Evolutionary conservation across 176 grass and related monocot genomes (phyloP).

Genomic region (Typha latifolia): DNA sequence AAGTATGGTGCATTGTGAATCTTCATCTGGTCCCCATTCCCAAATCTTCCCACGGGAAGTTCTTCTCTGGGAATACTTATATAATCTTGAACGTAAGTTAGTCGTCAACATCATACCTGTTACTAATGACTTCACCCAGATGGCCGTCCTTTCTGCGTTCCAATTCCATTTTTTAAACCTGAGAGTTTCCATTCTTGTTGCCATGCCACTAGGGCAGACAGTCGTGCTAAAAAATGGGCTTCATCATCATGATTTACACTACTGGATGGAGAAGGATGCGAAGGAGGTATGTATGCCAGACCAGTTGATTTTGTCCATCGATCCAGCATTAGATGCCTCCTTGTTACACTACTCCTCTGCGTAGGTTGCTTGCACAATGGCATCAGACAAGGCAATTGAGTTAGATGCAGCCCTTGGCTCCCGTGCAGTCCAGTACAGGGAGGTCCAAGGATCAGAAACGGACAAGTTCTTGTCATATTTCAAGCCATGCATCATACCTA

Average conservation of each 20-base stretch:
- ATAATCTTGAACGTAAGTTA: constrained; percentile 57
- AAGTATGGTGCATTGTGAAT: constrained; percentile 73
- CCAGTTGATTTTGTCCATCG: constrained; percentile 9
- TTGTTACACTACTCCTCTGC: constrained; percentile 6
- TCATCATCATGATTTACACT: constrained; percentile 58
- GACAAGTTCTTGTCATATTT: constrained; percentile 92
- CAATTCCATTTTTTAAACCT: constrained; percentile 3
- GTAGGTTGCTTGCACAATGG: constrained; percentile 55
- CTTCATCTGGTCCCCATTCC: constrained; percentile 32
- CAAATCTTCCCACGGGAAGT: constrained; percentile 65
- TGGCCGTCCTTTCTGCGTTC: background rate
- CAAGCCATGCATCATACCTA: constrained; percentile 74
- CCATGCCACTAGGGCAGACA: constrained; percentile 37
- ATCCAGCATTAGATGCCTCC: background rate
- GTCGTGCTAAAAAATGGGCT: constrained; percentile 46
- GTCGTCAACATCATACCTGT: background rate
- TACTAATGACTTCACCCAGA: background rate
- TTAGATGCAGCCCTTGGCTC: constrained; percentile 65
- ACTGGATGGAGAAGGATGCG: constrained; percentile 71
- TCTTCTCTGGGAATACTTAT: constrained; percentile 52
- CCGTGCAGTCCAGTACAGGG: constrained; percentile 63
- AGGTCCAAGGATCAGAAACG: constrained; percentile 65
- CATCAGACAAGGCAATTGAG: constrained; percentile 69
- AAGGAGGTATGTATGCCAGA: constrained; percentile 37
- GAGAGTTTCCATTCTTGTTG: constrained; percentile 9